These are phyloP conservation scores for Vigna hirtella DNA, from an alignment of 306 rosid species.

Conservation along the genomic window DNA sequence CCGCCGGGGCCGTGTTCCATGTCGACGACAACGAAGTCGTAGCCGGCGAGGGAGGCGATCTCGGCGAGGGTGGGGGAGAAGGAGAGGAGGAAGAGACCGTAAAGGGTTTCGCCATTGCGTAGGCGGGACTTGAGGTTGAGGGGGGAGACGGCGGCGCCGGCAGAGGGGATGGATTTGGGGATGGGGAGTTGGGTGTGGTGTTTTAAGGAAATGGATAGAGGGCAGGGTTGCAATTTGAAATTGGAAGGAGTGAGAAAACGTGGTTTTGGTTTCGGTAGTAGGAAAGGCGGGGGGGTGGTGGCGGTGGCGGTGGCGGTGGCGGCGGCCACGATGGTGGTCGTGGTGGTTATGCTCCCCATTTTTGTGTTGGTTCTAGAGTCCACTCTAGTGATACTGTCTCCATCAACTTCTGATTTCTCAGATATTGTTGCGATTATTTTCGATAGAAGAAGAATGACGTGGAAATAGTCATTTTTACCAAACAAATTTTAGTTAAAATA, in stretches of 20 bases:
- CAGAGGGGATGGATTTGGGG: conserved; percentile 50
- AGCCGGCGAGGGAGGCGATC: conserved; percentile 80
- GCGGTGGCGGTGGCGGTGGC: not conserved
- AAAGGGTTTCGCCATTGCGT: conserved; percentile 70
- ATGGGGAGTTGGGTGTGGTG: conserved; percentile 22
- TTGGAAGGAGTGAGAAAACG: not conserved
- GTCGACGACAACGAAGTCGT: conserved; percentile 79
- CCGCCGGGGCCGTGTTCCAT: conserved; percentile 92
- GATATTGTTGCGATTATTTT: not conserved
- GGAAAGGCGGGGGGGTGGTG: conserved; percentile 1
- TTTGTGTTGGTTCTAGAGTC: not conserved
- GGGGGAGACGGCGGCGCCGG: conserved; percentile 12
- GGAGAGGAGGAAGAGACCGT: conserved; percentile 78
- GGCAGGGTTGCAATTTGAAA: conserved; percentile 11
- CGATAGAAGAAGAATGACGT: too few relatives aligned
- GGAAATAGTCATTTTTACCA: too few relatives aligned
- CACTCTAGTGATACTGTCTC: not conserved
- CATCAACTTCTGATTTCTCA: not conserved
- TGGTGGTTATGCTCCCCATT: conserved; percentile 36
- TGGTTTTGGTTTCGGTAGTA: not conserved
- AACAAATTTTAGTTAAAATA: too few relatives aligned
- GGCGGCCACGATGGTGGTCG: not conserved
- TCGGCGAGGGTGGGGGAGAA: conserved; percentile 87
- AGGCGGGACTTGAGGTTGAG: conserved; percentile 70
- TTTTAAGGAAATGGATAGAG: conserved; percentile 28